phyloP scores from a whole-genome alignment of 441 rosid genomes.

The Flueggea neowawraea region DNA sequence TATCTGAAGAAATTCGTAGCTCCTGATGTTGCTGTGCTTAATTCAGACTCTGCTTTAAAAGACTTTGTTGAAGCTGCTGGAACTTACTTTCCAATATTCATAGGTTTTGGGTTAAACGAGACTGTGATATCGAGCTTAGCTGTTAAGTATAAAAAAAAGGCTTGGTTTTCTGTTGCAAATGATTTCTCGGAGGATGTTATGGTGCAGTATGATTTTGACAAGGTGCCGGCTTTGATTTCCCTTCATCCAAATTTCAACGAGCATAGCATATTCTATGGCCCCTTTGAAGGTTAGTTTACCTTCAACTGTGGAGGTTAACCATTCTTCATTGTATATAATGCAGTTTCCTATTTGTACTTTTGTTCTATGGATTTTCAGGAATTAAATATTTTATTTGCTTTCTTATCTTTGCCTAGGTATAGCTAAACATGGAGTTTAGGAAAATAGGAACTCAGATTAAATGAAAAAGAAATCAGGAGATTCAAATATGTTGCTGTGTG shows the following conservation, averaged over 20 bases:
- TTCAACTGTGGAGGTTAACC: not conserved
- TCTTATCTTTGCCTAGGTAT: no score
- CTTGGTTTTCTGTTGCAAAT: slow-evolving; percentile 85
- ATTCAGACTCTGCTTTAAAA: slow-evolving; percentile 55
- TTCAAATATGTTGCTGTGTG: no score
- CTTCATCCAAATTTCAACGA: slow-evolving; percentile 65
- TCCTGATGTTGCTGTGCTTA: slow-evolving; percentile 74
- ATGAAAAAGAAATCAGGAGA: no score
- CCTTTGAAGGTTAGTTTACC: slow-evolving; percentile 70
- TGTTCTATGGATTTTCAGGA: not conserved
- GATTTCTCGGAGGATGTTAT: slow-evolving; percentile 70
- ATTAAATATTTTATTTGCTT: no score
- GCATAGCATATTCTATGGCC: slow-evolving; percentile 73
- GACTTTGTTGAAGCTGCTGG: slow-evolving; percentile 76
- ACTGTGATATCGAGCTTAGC: slow-evolving; percentile 41
- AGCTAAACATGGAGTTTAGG: no score
- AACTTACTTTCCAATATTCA: slow-evolving; percentile 56
- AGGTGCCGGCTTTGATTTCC: slow-evolving; percentile 68
- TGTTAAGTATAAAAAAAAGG: slow-evolving; percentile 76
- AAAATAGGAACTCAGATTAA: no score
- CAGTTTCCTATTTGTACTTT: not conserved
- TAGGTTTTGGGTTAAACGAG: slow-evolving; percentile 78
- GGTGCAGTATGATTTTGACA: slow-evolving; percentile 68
- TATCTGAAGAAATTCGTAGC: slow-evolving; percentile 87
- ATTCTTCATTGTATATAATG: slow-evolving; percentile 1